Percentiles rank a stretch among this genome's conserved stretches.
phyloP scores from a whole-genome alignment of 768 basidiomycete genomes.

The Suillus hirtellus region DNA sequence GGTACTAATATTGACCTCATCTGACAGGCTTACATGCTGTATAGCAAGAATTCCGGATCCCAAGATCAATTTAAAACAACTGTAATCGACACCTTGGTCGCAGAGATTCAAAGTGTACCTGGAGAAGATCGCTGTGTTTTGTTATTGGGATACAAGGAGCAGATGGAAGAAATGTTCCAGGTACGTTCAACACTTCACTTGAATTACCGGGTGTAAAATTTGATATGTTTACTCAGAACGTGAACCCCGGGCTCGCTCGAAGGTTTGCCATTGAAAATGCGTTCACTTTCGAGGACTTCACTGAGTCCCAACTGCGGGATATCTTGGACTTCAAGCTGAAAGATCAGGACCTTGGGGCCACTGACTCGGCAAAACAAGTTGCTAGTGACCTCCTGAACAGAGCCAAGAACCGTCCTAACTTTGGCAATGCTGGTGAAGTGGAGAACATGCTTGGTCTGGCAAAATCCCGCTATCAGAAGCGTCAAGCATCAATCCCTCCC shows the following conservation, averaged over 20 bases:
- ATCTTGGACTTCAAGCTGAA: constrained; percentile 59
- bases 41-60: constrained; percentile 37
- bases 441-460: constrained; percentile 58
- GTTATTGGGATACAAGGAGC: constrained; percentile 61
- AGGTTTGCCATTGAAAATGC: constrained; percentile 71
- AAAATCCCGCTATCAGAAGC: constrained; percentile 47
- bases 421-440: constrained; percentile 66
- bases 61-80: constrained; percentile 60
- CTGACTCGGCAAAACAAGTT: constrained; percentile 53
- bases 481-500: constrained; percentile 31
- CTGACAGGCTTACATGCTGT: constrained; percentile 67
- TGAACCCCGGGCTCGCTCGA: constrained; percentile 65
- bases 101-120: constrained; percentile 67
- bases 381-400: constrained; percentile 48
- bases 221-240: constrained; percentile 45
- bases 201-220: neutral
- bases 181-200: constrained; percentile 32
- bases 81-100: constrained; percentile 75
- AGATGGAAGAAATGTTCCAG: constrained; percentile 78
- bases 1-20: neutral
- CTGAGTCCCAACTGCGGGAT: constrained; percentile 47
- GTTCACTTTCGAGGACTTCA: constrained; percentile 69
- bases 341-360: constrained; percentile 56
- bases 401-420: constrained; percentile 50
- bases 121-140: constrained; percentile 73